A percentile compares a stretch with the other conserved stretches of the same genome.
Evolutionary conservation across 1,284 basidiomycete species (phyloP).

Genomic region (Puccinia polysora): DNA sequence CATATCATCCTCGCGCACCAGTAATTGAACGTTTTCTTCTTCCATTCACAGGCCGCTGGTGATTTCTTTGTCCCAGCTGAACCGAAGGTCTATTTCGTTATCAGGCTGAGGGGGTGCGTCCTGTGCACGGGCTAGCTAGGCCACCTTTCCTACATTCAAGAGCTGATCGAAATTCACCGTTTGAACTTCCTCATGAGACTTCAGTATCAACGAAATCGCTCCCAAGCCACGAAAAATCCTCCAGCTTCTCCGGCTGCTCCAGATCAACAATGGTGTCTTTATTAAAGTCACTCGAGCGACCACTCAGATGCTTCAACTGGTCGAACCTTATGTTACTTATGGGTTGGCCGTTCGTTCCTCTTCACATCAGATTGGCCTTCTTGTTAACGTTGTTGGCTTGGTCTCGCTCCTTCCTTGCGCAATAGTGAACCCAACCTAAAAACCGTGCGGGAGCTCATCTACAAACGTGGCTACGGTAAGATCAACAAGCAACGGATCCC

Average conservation of each 20-base stretch:
- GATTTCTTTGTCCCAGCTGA: conserved; percentile 97
- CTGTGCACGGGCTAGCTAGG: conserved; percentile 36
- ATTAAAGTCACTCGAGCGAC: conserved; percentile 96
- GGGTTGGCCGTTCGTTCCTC: conserved; percentile 55
- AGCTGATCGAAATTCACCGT: conserved; percentile 44
- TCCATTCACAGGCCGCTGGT: conserved; percentile 61
- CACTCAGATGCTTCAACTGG: conserved; percentile 92
- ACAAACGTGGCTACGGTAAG: conserved; percentile 99
- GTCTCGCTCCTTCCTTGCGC: no score
- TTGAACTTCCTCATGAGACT: not conserved
- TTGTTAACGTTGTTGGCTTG: not conserved
- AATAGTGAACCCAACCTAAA: conserved; percentile 53
- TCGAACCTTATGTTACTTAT: conserved; percentile 95
- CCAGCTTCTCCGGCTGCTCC: conserved; percentile 93
- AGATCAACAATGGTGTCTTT: conserved; percentile 99
- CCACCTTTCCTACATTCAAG: conserved; percentile 45
- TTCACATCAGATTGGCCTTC: no score
- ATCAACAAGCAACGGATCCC: conserved; percentile 96
- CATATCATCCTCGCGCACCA: no score
- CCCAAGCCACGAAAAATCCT: conserved; percentile 99
- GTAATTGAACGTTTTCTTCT: not conserved
- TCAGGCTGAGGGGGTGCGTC: conserved; percentile 64
- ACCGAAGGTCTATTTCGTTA: conserved; percentile 95
- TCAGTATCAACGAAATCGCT: conserved; percentile 97
- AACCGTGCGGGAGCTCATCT: conserved; percentile 92